Evolutionary conservation across 2,329 filamentous ascomycete species (phyloP).

Genomic region (Xylariaceae sp.): DNA sequence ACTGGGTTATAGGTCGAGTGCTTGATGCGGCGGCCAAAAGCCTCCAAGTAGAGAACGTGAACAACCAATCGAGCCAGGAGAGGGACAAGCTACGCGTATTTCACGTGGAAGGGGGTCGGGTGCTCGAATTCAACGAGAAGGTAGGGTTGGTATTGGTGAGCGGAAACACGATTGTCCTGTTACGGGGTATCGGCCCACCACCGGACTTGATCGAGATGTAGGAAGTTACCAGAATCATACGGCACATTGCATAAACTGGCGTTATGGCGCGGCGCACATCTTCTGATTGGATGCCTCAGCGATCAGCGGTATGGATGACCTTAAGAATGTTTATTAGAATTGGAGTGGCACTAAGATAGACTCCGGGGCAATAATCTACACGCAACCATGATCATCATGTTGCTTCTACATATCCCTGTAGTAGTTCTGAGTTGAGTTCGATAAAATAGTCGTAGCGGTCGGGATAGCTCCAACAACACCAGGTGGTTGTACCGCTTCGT

Average conservation of each 20-base stretch:
- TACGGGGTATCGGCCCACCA: slow-evolving; percentile 80
- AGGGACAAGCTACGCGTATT: slow-evolving; percentile 81
- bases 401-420: neutral
- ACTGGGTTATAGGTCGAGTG: slow-evolving; percentile 86
- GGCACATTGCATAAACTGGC: no score
- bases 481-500: slow-evolving; percentile 3
- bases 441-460: no score
- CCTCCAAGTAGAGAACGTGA: slow-evolving; percentile 77
- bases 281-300: no score
- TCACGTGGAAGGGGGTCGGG: slow-evolving; percentile 82
- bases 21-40: slow-evolving; percentile 73
- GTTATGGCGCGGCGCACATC: no score
- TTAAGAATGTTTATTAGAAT: no score
- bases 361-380: slow-evolving; percentile 5
- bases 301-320: no score
- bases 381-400: slow-evolving; percentile 3
- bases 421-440: neutral
- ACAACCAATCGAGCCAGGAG: slow-evolving; percentile 72
- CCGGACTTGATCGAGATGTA: slow-evolving; percentile 64
- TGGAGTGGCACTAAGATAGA: no score
- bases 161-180: slow-evolving; percentile 84
- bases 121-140: slow-evolving; percentile 87
- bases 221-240: no score
- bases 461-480: slow-evolving; percentile 13
- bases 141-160: slow-evolving; percentile 68